A percentile compares a stretch with the other conserved stretches of the same genome.
These are phyloP conservation scores for Oryza longistaminata DNA, from an alignment of 176 grass and related monocot species.

Conservation along the genomic window DNA sequence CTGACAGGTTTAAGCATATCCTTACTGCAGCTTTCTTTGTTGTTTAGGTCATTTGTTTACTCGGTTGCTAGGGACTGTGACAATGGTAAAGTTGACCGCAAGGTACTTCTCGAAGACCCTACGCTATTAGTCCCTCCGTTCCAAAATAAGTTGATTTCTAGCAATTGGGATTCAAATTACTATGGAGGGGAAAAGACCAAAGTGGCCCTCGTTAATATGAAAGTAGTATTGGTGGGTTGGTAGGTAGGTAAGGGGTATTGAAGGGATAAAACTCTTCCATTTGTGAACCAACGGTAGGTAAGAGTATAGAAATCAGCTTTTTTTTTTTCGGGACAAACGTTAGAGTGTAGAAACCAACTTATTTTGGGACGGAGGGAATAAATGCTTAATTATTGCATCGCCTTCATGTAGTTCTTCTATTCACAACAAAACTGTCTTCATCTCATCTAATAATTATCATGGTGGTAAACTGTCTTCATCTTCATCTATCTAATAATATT, in stretches of 20 bases:
- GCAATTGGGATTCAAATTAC: too few species aligned
- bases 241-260: too few species aligned
- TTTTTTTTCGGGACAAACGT: too few species aligned
- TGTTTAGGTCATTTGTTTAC: slow-evolving; percentile 90
- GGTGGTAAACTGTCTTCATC: slow-evolving; percentile 22
- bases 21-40: slow-evolving; percentile 29
- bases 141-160: too few species aligned
- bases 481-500: slow-evolving; percentile 8
- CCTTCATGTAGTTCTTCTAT: slow-evolving; percentile 10
- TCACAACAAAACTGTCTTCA: slow-evolving; percentile 15
- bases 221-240: too few species aligned
- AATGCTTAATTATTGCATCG: slow-evolving; percentile 1
- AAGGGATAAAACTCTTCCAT: too few species aligned
- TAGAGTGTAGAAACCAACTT: too few species aligned
- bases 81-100: slow-evolving; percentile 79
- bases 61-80: slow-evolving; percentile 92
- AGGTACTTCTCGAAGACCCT: slow-evolving; percentile 51
- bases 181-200: too few species aligned
- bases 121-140: background rate
- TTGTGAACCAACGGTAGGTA: too few species aligned
- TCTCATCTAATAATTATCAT: slow-evolving; percentile 20
- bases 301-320: too few species aligned
- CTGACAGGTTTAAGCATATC: slow-evolving; percentile 27
- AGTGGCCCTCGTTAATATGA: too few species aligned
- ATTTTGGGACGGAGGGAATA: too few species aligned